A percentile compares a stretch with the other conserved stretches of the same genome.
phyloP scores from a whole-genome alignment of 306 rosid species.

The Abrus precatorius region DNA sequence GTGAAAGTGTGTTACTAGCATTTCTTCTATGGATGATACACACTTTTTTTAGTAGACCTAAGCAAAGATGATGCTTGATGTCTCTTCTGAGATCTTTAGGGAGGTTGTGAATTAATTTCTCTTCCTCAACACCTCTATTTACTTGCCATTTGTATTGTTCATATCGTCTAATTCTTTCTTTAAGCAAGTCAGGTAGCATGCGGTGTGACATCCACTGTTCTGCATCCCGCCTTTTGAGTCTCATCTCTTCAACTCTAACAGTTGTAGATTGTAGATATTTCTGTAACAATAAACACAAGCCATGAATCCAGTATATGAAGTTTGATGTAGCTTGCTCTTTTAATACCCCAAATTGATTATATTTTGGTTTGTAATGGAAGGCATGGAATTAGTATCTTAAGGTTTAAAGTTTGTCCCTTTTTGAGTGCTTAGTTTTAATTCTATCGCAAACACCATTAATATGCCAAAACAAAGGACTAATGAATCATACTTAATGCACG shows the following conservation, averaged over 20 bases:
- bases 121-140: slow-evolving; percentile 90
- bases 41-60: slow-evolving; percentile 69
- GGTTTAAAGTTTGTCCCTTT: not conserved
- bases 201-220: slow-evolving; percentile 98
- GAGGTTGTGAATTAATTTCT: slow-evolving; percentile 68
- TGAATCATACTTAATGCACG: not conserved
- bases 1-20: too few relatives aligned
- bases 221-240: slow-evolving; percentile 75
- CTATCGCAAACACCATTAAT: slow-evolving; percentile 2
- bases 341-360: not conserved
- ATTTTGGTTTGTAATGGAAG: slow-evolving; percentile 1
- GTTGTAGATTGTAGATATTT: slow-evolving; percentile 86
- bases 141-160: slow-evolving; percentile 96
- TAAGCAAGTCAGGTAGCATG: slow-evolving; percentile 76
- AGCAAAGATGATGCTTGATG: slow-evolving; percentile 88
- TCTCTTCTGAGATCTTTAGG: slow-evolving; percentile 93
- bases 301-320: slow-evolving; percentile 29
- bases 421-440: not conserved
- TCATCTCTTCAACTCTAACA: slow-evolving; percentile 89
- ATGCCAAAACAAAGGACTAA: not conserved
- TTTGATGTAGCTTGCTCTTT: not conserved
- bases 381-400: not conserved
- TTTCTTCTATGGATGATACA: slow-evolving; percentile 38
- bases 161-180: slow-evolving; percentile 74
- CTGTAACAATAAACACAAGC: slow-evolving; percentile 51